Conservation (phyloP, 1,284 basidiomycete species). For the Cerrena zonata region DNA sequence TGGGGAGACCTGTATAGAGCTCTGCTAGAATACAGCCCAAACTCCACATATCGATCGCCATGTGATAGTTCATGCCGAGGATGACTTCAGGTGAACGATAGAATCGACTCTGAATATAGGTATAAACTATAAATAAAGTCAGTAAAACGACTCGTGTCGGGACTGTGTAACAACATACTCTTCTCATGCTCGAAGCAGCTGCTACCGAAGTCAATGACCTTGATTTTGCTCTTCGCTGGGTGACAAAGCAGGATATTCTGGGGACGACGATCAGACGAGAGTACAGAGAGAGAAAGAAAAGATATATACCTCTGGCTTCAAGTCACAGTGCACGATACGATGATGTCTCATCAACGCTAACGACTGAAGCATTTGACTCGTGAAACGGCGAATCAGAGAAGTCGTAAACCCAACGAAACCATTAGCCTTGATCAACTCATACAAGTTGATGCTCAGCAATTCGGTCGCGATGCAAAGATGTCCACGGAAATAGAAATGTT, state of each 20-base stretch:
- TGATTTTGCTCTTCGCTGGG: conserved; percentile 93
- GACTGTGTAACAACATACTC: conserved; percentile 53
- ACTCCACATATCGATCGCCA: conserved; percentile 98
- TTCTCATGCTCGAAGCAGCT: conserved; percentile 99
- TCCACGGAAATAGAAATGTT: conserved; percentile 96
- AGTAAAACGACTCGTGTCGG: background rate
- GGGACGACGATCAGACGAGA: conserved; percentile 4
- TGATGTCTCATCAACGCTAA: conserved; percentile 92
- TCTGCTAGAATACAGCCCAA: conserved; percentile 97
- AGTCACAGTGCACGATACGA: conserved; percentile 97
- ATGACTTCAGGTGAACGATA: conserved; percentile 95
- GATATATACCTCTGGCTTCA: conserved; percentile 85
- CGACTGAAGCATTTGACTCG: conserved; percentile 89
- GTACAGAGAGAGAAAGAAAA: conserved; percentile 11
- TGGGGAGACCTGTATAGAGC: conserved; percentile 96
- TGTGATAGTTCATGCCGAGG: conserved; percentile 88
- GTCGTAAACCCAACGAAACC: conserved; percentile 97
- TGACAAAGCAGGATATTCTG: conserved; percentile 93
- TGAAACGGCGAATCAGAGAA: conserved; percentile 89
- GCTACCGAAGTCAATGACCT: conserved; percentile 98
- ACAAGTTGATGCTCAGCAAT: conserved; percentile 94
- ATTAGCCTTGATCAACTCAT: conserved; percentile 99
- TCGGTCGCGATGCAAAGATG: conserved; percentile 99
- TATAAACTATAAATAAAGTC: conserved; percentile 68
- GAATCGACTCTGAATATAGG: conserved; percentile 94